Evolutionary conservation across 768 basidiomycete species (phyloP).

Genomic region (Boletus eberwhitei): DNA sequence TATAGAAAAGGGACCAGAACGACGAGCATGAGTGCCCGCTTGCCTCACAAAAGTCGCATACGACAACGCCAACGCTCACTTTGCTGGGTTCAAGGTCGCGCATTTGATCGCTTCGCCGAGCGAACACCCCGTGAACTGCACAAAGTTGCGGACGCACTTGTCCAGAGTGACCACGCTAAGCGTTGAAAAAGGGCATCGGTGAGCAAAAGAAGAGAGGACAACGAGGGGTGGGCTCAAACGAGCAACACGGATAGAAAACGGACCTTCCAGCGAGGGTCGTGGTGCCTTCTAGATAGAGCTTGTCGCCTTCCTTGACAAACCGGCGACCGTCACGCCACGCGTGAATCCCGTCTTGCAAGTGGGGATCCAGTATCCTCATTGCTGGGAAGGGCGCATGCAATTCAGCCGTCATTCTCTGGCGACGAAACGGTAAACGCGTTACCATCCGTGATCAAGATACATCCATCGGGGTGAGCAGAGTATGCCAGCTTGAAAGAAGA

Average conservation of each 20-base stretch:
- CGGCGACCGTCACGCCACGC: slow-evolving; percentile 84
- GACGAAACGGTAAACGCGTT: slow-evolving; percentile 15
- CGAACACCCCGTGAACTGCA: slow-evolving; percentile 78
- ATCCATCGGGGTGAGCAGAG: slow-evolving; percentile 77
- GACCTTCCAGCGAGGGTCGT: slow-evolving; percentile 87
- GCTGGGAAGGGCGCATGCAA: slow-evolving; percentile 39
- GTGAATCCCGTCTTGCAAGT: slow-evolving; percentile 78
- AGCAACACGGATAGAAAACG: slow-evolving; percentile 12
- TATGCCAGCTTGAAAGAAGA: slow-evolving; percentile 63
- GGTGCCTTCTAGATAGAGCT: slow-evolving; percentile 80
- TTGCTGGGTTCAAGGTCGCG: slow-evolving; percentile 83
- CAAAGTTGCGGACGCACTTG: slow-evolving; percentile 83
- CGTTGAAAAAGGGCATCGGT: not conserved
- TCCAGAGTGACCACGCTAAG: slow-evolving; percentile 75
- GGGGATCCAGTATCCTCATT: slow-evolving; percentile 83
- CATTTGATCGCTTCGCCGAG: slow-evolving; percentile 82
- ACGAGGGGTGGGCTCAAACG: not conserved
- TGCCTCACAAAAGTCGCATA: not conserved
- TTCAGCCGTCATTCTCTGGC: not conserved
- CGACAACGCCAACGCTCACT: slow-evolving; percentile 37
- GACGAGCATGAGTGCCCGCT: not conserved
- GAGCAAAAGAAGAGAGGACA: not conserved
- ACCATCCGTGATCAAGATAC: slow-evolving; percentile 91
- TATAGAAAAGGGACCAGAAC: slow-evolving; percentile 21
- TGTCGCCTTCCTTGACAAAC: slow-evolving; percentile 78